phyloP scores from a whole-genome alignment of 139 green algal genomes.

The Auxenochlorella pyrenoidosa region DNA sequence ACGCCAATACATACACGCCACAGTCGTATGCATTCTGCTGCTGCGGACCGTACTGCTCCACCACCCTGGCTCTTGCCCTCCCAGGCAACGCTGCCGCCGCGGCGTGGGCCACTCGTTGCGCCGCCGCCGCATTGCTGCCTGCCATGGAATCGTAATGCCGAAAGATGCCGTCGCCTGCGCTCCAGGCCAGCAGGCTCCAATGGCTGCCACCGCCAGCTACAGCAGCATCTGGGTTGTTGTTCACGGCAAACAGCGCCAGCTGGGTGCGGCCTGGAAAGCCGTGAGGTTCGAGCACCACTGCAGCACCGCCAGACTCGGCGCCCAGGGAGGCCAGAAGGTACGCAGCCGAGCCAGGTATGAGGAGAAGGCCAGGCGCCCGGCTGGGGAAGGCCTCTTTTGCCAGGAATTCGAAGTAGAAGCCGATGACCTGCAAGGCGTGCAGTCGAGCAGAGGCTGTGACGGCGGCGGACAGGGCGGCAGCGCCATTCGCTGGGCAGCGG shows the following conservation, averaged over 20 bases:
- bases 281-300: conserved; percentile 6
- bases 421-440: conserved; percentile 53
- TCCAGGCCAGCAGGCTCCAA: conserved; percentile 68
- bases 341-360: conserved; percentile 38
- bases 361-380: neutral
- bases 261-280: neutral
- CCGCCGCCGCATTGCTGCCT: conserved; percentile 45
- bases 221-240: conserved; percentile 69
- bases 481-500: neutral
- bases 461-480: neutral
- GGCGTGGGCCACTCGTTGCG: conserved; percentile 4
- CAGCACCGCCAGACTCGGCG: neutral
- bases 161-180: conserved; percentile 42
- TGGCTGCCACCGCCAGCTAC: conserved; percentile 62
- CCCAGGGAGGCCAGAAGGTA: conserved; percentile 59
- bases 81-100: neutral
- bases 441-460: neutral
- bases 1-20: conserved; percentile 71
- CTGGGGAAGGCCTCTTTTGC: conserved; percentile 22
- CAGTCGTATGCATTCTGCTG: conserved; percentile 82
- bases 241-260: conserved; percentile 74
- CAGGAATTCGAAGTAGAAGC: conserved; percentile 79
- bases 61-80: neutral
- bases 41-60: conserved; percentile 33
- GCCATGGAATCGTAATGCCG: conserved; percentile 67